Base-by-base conservation (phyloP, 768 basidiomycete genomes). In the Ephemerocybe angulata region DNA sequence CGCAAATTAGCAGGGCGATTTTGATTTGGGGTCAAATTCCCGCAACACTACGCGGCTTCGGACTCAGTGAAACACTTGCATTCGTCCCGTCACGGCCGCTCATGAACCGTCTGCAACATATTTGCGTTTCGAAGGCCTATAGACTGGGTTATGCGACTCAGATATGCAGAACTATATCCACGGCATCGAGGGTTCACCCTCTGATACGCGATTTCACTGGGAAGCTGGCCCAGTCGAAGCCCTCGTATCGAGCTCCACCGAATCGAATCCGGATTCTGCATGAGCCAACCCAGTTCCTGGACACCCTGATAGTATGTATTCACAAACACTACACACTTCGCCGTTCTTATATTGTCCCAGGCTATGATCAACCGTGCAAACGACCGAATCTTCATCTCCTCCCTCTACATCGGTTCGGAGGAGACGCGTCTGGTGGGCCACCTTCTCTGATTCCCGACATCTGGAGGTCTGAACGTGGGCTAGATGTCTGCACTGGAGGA, bases 311-410 rank as follows among this genome's bases (percentile, higher is more conserved):
- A 60, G 87, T 86, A 54, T 56, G 83, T 73, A 21, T 48, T 6
- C 24, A 17, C 5, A 12, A 12, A 28, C n/a, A 12, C 24, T 5
- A 35, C 54, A 12, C 11, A 12, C 4, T 11, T 7, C 29, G 4
- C 19, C 27, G 12, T 7, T 12, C 28, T 44, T 24, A 49, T 22
- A 21, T 1, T 5, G 21, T 13, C 29, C 2, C 62, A 95, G 93
- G 75, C 81, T 55, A 86, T 92, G 78, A 85, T 98, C 50, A 72
- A 73, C 41, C 76, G 81, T n/a, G 96, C 96, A 0, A 81, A 84
- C 54, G 70, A 75, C 48, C 82, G 94, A 53, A 83, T 99, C 62
- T 90, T 95, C 64, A 78, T 99, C 27, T 97, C 96, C 0, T 91
- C 91, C 1, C 73, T 97, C 11, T 97, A 97, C 67, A 84, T 97